phyloP scores from a whole-genome alignment of 768 basidiomycete species.

The Coprinopsis strossmayeri region DNA sequence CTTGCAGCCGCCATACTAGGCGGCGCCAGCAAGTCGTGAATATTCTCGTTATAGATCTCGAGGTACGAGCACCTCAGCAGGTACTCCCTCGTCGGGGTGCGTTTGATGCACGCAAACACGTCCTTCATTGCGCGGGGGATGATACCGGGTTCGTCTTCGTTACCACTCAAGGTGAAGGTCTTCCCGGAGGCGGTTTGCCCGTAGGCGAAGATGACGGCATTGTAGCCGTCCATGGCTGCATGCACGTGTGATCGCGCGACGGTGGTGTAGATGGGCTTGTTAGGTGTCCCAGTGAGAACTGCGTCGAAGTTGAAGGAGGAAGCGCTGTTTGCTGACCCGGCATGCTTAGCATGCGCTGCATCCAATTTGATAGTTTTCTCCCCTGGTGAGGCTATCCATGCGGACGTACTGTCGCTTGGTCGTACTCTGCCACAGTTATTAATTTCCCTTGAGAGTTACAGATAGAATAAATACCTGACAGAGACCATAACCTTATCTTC shows the following conservation, averaged over 20 bases:
- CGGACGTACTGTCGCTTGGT: conserved; percentile 44
- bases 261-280: conserved; percentile 72
- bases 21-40: conserved; percentile 81
- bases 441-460: background rate
- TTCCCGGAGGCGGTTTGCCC: conserved; percentile 80
- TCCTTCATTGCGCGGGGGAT: conserved; percentile 92
- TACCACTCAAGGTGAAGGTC: conserved; percentile 59
- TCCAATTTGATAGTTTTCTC: conserved; percentile 57
- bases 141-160: conserved; percentile 83
- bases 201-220: conserved; percentile 92
- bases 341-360: conserved; percentile 44
- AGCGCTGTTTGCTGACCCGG: conserved; percentile 22
- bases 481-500: conserved; percentile 87
- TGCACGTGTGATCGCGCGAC: conserved; percentile 75
- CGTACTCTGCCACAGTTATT: conserved; percentile 43
- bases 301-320: conserved; percentile 63
- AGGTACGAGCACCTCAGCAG: conserved; percentile 94
- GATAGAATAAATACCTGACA: conserved; percentile 45
- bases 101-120: conserved; percentile 78
- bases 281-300: conserved; percentile 71
- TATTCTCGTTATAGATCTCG: conserved; percentile 94
- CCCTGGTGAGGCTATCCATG: conserved; percentile 45
- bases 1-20: conserved; percentile 45
- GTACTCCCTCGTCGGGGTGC: conserved; percentile 77
- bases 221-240: conserved; percentile 96